Base-by-base conservation (phyloP, 2,329 filamentous ascomycete genomes). In the Penicillium sp. region DNA sequence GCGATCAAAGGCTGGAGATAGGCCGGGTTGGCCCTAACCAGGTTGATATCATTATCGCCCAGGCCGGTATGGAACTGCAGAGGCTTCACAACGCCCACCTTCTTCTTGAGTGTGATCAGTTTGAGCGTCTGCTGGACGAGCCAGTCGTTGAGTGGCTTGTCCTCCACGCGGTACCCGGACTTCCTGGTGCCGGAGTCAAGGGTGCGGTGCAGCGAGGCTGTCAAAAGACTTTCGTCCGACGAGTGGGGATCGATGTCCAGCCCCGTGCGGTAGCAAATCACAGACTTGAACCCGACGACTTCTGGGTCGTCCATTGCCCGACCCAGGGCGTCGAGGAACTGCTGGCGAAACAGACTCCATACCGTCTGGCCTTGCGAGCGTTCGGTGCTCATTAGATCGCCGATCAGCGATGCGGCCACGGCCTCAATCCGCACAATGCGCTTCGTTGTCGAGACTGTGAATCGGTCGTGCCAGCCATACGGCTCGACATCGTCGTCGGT, bases 51-150 rank as follows among this genome's bases (percentile, higher is more conserved):
- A 50, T 83, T 86, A 57, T 93, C 87, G 1, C 87, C 87, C 0
- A 93, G 73, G 0, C 87, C 87, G 0, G 86, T 93, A 56, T 94
- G 87, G 49, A 94, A 85, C 56, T 94, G 87, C 9, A 94, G 70
- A 0, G 87, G 86, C 59, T 91, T 93, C 41, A 77, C 78, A 41
- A 63, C 52, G 1, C 65, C 64, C 3, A 59, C 60, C 13, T 60
- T 62, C 39, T 52, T 51, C 17, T 55, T 69, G 63, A 36, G 91
- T 75, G 18, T 81, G 60, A 31, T 75, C 1, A 30, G 19, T 27
- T 56, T 70, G 5, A 87, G 80, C 0, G 81, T 75, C 19, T 75
- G 71, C 38, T 84, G 76, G 2, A 93, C 79, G 3, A 91, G 64
- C 44, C 80, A 78, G 45, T 86, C 80, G 54, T 87, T 90, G 36